Conservation (phyloP, 2,329 filamentous ascomycete genomes). For the Exophiala aquamarina region DNA sequence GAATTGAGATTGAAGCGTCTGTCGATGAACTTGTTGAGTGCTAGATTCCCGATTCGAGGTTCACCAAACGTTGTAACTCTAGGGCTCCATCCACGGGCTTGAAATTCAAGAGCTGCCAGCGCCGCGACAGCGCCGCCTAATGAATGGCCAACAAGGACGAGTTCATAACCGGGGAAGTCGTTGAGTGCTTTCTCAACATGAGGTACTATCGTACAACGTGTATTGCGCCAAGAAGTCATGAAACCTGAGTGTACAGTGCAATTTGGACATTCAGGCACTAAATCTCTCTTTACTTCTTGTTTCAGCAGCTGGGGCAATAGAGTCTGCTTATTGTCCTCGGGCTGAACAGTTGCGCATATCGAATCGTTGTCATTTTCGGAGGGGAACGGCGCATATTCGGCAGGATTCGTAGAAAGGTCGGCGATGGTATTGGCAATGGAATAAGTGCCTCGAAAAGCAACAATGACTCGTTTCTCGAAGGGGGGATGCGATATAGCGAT, state of each 20-base stretch:
- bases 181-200: slow-evolving; percentile 60
- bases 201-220: slow-evolving; percentile 68
- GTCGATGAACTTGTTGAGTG: slow-evolving; percentile 56
- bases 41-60: slow-evolving; percentile 62
- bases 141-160: slow-evolving; percentile 85
- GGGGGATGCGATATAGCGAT: slow-evolving; percentile 78
- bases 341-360: slow-evolving; percentile 20
- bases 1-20: slow-evolving; percentile 47
- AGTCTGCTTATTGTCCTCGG: slow-evolving; percentile 11
- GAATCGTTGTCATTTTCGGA: slow-evolving; percentile 39
- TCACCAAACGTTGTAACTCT: slow-evolving; percentile 90
- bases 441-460: slow-evolving; percentile 93
- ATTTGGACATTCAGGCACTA: slow-evolving; percentile 64
- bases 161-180: slow-evolving; percentile 67
- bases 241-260: slow-evolving; percentile 95
- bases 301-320: slow-evolving; percentile 21
- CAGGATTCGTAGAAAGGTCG: slow-evolving; percentile 84
- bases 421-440: slow-evolving; percentile 88
- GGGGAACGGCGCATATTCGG: slow-evolving; percentile 87
- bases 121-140: slow-evolving; percentile 90
- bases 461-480: slow-evolving; percentile 64
- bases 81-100: slow-evolving; percentile 72
- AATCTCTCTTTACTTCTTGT: slow-evolving; percentile 27
- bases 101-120: slow-evolving; percentile 79
- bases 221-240: slow-evolving; percentile 76